phyloP scores from a whole-genome alignment of 140 eudicot genomes.

The Flaveria floridana region DNA sequence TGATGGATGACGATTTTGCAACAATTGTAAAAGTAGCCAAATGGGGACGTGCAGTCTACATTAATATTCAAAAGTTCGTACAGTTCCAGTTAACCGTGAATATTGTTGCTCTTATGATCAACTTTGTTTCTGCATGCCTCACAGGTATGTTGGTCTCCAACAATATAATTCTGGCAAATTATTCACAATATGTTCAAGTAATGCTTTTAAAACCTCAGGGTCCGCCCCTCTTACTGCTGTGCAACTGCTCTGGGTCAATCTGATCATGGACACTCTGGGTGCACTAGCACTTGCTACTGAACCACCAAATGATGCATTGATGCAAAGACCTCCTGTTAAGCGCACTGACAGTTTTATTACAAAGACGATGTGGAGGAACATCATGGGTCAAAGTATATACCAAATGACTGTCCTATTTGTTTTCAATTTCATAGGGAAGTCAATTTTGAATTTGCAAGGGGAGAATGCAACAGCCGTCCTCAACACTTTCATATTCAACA shows the following conservation, averaged over 20 bases:
- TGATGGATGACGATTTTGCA: constrained; percentile 86
- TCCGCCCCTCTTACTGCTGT: constrained; percentile 93
- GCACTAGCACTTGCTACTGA: constrained; percentile 94
- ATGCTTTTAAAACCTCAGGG: constrained; percentile 39
- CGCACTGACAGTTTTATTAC: constrained; percentile 64
- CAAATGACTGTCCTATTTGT: constrained; percentile 66
- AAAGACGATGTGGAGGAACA: constrained; percentile 83
- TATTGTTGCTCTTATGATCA: constrained; percentile 95
- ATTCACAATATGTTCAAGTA: not conserved
- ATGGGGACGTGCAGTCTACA: constrained; percentile 97
- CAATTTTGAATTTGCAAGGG: constrained; percentile 29
- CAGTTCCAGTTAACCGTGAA: constrained; percentile 97
- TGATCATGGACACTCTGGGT: constrained; percentile 94
- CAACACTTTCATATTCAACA: constrained; percentile 43
- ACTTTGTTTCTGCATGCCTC: constrained; percentile 88
- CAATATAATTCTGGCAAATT: not conserved
- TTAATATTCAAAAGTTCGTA: constrained; percentile 95
- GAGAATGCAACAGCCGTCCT: constrained; percentile 26
- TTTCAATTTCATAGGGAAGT: constrained; percentile 63
- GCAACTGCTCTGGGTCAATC: constrained; percentile 87
- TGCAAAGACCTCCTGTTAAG: constrained; percentile 73
- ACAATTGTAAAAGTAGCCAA: constrained; percentile 92
- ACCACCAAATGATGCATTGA: constrained; percentile 76
- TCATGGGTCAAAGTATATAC: constrained; percentile 74
- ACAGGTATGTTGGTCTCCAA: constrained; percentile 47